Conservation (phyloP, 2,329 filamentous ascomycete species). For the Ceratocystis cacaofunesta region DNA sequence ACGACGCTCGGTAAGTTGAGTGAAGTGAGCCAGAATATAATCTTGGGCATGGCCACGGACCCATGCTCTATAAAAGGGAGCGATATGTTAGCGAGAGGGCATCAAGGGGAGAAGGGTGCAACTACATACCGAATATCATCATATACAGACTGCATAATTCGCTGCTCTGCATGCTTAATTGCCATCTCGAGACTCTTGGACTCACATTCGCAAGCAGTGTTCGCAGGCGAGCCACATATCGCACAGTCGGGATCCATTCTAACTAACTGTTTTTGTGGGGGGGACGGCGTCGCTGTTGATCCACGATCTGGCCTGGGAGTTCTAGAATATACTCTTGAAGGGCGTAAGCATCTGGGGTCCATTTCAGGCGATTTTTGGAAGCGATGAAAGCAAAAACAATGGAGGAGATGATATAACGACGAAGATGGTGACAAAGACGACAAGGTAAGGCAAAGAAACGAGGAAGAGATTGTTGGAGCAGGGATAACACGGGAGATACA, state of each 20-base stretch:
- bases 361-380: constrained; percentile 21
- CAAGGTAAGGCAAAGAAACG: neutral
- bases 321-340: constrained; percentile 3
- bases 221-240: constrained; percentile 47
- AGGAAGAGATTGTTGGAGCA: neutral
- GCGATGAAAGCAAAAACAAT: neutral
- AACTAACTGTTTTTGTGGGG: constrained; percentile 25
- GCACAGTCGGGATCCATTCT: constrained; percentile 58
- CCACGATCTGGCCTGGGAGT: constrained; percentile 4
- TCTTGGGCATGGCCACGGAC: constrained; percentile 51
- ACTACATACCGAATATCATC: constrained; percentile 44
- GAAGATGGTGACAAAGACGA: constrained; percentile 12
- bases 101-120: neutral
- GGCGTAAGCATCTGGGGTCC: constrained; percentile 8
- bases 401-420: constrained; percentile 8
- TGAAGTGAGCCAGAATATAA: constrained; percentile 52
- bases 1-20: constrained; percentile 44
- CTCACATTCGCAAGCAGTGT: constrained; percentile 48
- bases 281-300: constrained; percentile 16
- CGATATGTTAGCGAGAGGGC: neutral
- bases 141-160: constrained; percentile 49
- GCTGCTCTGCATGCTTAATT: constrained; percentile 46
- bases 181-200: constrained; percentile 48
- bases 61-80: constrained; percentile 35
- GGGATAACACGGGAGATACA: neutral